These are phyloP conservation scores for Symbiotaphrina buchneri DNA, from an alignment of 495 filamentous ascomycete genomes.

Conservation along the genomic window DNA sequence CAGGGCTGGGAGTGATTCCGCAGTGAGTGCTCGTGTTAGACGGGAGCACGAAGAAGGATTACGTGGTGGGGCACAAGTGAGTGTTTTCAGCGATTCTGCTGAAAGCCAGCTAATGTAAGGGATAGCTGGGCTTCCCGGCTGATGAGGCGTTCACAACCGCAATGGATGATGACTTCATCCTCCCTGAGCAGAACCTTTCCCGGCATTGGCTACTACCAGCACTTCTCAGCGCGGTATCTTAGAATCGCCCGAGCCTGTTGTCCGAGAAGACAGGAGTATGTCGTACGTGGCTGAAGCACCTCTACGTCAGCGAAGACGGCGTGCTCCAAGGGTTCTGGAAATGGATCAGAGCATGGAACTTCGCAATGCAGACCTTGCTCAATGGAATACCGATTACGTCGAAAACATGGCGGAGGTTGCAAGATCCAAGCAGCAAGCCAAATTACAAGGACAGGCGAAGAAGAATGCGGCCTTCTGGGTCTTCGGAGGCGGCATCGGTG, in stretches of 20 bases:
- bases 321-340: constrained; percentile 4
- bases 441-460: constrained; percentile 19
- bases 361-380: constrained; percentile 26
- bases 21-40: constrained; percentile 13
- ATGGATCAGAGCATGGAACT: constrained; percentile 23
- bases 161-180: constrained; percentile 11
- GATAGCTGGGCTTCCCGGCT: constrained; percentile 18
- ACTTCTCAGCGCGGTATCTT: too few species aligned
- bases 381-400: constrained; percentile 37
- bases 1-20: constrained; percentile 17
- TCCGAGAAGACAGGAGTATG: background rate
- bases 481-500: constrained; percentile 28
- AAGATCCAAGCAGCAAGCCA: constrained; percentile 20
- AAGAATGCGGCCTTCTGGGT: constrained; percentile 32
- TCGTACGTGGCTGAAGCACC: background rate
- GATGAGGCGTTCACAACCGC: constrained; percentile 10
- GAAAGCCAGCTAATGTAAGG: constrained; percentile 7
- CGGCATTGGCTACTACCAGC: background rate
- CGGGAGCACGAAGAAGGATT: constrained; percentile 17
- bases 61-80: constrained; percentile 9
- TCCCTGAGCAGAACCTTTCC: constrained; percentile 14
- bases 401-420: constrained; percentile 23
- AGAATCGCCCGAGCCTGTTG: background rate
- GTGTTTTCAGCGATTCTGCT: constrained; percentile 1
- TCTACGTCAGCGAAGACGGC: background rate